Percentiles rank a stretch among this genome's conserved stretches.
Evolutionary conservation across 2,329 filamentous ascomycete genomes (phyloP).

Genomic region (Fusarium pseudonygamai): DNA sequence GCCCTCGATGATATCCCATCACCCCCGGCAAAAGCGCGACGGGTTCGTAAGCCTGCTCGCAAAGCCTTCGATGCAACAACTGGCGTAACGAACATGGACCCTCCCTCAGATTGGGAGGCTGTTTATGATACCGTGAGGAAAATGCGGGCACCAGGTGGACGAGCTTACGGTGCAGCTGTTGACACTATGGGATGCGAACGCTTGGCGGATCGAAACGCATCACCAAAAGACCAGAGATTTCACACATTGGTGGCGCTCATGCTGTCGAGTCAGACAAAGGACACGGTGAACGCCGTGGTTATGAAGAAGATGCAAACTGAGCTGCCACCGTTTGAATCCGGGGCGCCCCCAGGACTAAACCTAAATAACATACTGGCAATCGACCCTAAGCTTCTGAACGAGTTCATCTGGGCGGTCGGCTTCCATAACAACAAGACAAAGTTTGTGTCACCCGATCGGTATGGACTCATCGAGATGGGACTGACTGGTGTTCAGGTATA

Average conservation of each 20-base stretch:
- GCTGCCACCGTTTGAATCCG: constrained; percentile 63
- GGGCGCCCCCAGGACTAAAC: constrained; percentile 66
- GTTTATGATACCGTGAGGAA: constrained; percentile 80
- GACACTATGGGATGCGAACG: constrained; percentile 97
- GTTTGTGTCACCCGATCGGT: constrained; percentile 36
- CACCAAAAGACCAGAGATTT: constrained; percentile 71
- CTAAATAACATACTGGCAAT: constrained; percentile 81
- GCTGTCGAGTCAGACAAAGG: constrained; percentile 93
- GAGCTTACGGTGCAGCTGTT: constrained; percentile 80
- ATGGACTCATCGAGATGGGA: not conserved
- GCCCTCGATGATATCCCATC: constrained; percentile 36
- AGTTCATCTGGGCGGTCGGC: constrained; percentile 83
- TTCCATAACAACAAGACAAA: constrained; percentile 97
- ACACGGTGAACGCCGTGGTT: constrained; percentile 85
- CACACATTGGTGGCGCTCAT: constrained; percentile 90
- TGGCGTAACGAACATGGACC: constrained; percentile 54
- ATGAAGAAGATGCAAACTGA: constrained; percentile 83
- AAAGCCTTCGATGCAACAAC: constrained; percentile 53
- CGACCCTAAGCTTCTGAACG: constrained; percentile 71
- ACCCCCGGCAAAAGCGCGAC: constrained; percentile 42
- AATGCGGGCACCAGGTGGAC: constrained; percentile 71
- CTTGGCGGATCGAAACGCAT: constrained; percentile 66
- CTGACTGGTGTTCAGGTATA: constrained; percentile 55
- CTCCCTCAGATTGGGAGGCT: constrained; percentile 84
- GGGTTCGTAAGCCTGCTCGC: constrained; percentile 59